phyloP scores from a whole-genome alignment of 371 early-diverging fungal species.

The Mortierella sp. region DNA sequence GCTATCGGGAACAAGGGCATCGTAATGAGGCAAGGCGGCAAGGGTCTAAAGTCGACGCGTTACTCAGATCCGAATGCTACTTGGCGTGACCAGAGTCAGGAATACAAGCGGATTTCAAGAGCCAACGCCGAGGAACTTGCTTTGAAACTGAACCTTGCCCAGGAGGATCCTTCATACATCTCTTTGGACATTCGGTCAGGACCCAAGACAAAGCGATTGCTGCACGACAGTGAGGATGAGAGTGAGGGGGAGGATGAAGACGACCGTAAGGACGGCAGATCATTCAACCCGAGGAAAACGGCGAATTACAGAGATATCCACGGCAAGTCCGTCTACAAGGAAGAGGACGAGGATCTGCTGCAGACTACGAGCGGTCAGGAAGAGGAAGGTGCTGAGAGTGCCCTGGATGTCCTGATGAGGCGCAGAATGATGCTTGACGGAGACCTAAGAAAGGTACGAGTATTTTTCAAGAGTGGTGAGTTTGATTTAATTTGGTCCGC shows the following conservation, averaged over 20 bases:
- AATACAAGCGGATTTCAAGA: constrained; percentile 41
- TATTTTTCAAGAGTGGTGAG: no score
- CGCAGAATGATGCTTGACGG: constrained; percentile 45
- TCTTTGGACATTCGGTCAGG: constrained; percentile 34
- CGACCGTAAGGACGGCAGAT: neutral
- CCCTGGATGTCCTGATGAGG: constrained; percentile 32
- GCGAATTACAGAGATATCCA: constrained; percentile 49
- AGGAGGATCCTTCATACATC: constrained; percentile 31
- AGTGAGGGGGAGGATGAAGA: neutral
- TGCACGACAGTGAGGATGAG: constrained; percentile 4
- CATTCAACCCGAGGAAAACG: constrained; percentile 7
- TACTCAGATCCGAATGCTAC: constrained; percentile 31
- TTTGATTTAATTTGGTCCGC: constrained; percentile 9
- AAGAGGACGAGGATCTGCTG: constrained; percentile 41
- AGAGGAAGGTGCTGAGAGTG: constrained; percentile 46
- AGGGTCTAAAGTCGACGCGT: constrained; percentile 22
- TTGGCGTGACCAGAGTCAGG: constrained; percentile 31
- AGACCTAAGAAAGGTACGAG: constrained; percentile 39
- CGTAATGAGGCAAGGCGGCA: constrained; percentile 28
- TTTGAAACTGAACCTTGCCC: neutral
- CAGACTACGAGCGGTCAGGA: constrained; percentile 48
- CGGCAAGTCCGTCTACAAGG: constrained; percentile 49
- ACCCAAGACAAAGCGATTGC: neutral
- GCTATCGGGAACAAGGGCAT: constrained; percentile 39
- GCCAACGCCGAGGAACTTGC: constrained; percentile 45